Conservation (phyloP, 2,329 filamentous ascomycete genomes). For the Aureobasidium sp. region DNA sequence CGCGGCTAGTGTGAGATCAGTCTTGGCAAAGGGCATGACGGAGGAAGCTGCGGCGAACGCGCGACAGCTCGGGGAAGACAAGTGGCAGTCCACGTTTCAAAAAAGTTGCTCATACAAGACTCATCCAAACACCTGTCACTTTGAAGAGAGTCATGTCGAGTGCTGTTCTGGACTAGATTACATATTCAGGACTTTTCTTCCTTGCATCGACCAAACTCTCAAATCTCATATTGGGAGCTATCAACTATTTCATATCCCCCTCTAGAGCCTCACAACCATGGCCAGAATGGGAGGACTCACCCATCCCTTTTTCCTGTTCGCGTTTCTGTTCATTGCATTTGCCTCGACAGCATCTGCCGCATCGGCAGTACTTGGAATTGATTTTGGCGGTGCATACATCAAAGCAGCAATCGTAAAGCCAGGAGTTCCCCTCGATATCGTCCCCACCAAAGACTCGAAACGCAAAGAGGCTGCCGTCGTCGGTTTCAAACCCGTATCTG, state of each 20-base stretch:
- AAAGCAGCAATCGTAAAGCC: slow-evolving; percentile 97
- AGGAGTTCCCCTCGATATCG: slow-evolving; percentile 96
- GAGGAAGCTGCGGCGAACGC: slow-evolving; percentile 5
- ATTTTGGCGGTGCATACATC: slow-evolving; percentile 96
- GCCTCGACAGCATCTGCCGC: slow-evolving; percentile 64
- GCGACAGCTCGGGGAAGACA: slow-evolving; percentile 18
- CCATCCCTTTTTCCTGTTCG: slow-evolving; percentile 30
- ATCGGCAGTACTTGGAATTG: slow-evolving; percentile 89
- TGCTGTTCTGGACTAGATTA: slow-evolving; percentile 5
- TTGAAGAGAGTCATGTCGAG: slow-evolving; percentile 13
- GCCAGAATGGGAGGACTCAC: slow-evolving; percentile 17
- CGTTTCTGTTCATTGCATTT: slow-evolving; percentile 61
- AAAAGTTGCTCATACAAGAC: slow-evolving; percentile 8
- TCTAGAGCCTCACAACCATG: slow-evolving; percentile 12
- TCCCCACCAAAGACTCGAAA: slow-evolving; percentile 97
- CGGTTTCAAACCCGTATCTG: slow-evolving; percentile 88
- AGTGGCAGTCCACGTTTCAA: slow-evolving; percentile 15
- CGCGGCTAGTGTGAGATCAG: too few species aligned
- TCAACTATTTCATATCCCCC: not conserved
- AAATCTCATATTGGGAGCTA: not conserved
- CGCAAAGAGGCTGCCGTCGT: slow-evolving; percentile 94
- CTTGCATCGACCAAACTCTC: not conserved
- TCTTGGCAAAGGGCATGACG: not conserved
- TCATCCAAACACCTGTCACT: slow-evolving; percentile 12
- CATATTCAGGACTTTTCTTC: not conserved